Evolutionary conservation across 2,329 filamentous ascomycete genomes (phyloP).

Genomic region (Fusarium algeriense): DNA sequence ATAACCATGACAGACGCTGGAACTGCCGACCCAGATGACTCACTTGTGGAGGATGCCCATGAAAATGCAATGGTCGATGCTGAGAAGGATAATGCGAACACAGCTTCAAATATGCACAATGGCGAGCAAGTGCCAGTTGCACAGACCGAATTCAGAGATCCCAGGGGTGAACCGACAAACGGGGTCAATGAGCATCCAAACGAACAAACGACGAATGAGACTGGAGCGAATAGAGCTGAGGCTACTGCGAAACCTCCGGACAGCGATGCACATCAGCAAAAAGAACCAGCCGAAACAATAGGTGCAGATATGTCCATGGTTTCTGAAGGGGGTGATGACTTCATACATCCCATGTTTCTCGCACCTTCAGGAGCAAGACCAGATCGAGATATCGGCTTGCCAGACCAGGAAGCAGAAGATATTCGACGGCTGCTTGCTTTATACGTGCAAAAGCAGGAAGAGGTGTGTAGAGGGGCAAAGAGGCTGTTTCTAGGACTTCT

Average conservation of each 20-base stretch:
- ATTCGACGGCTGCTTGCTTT: constrained; percentile 78
- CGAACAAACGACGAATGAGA: constrained; percentile 5
- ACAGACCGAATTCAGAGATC: not conserved
- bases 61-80: constrained; percentile 18
- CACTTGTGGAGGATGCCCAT: constrained; percentile 26
- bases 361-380: constrained; percentile 71
- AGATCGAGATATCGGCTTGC: constrained; percentile 79
- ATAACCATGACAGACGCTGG: constrained; percentile 51
- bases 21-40: constrained; percentile 36
- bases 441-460: constrained; percentile 88
- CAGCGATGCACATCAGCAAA: constrained; percentile 12
- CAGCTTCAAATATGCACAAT: constrained; percentile 22
- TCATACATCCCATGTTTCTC: constrained; percentile 80
- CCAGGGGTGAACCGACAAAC: constrained; percentile 10
- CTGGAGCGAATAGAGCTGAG: not conserved
- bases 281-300: constrained; percentile 22
- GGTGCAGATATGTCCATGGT: constrained; percentile 7
- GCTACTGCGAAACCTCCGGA: constrained; percentile 6
- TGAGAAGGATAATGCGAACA: constrained; percentile 8
- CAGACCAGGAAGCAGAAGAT: constrained; percentile 80
- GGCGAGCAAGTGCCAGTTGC: constrained; percentile 11
- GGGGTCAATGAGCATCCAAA: constrained; percentile 5
- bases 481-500: constrained; percentile 78
- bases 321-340: constrained; percentile 56
- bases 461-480: constrained; percentile 78